These are phyloP conservation scores for Kazachstania martiniae DNA, from an alignment of 805 yeast genomes.

Conservation along the genomic window DNA sequence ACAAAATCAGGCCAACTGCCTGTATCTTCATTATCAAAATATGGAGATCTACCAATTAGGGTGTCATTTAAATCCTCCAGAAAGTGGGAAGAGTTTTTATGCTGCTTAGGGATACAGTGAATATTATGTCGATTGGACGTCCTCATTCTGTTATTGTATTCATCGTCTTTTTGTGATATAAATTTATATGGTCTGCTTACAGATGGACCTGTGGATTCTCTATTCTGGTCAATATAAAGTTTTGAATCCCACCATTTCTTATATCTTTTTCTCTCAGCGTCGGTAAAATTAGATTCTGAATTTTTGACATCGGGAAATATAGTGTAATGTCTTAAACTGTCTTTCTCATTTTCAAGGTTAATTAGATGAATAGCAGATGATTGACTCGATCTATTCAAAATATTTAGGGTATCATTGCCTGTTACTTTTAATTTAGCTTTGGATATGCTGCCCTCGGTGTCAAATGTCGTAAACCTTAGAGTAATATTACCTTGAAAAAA, in stretches of 20 bases:
- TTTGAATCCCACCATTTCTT: conserved; percentile 7
- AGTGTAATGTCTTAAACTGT: neutral
- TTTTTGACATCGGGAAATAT: too few relatives aligned
- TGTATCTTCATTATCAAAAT: neutral
- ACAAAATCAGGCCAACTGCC: neutral
- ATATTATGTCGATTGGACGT: neutral
- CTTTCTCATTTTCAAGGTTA: too few relatives aligned
- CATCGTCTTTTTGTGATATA: neutral
- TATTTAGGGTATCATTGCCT: too few relatives aligned
- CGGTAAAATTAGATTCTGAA: conserved; percentile 1
- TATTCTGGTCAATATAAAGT: conserved; percentile 1
- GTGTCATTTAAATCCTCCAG: too few relatives aligned
- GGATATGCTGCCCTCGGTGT: conserved; percentile 5
- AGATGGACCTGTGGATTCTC: too few relatives aligned
- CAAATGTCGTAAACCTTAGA: conserved; percentile 16
- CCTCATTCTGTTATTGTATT: neutral
- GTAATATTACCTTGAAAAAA: conserved; percentile 1
- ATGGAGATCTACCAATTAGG: neutral
- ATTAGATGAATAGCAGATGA: too few relatives aligned
- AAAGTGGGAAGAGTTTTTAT: too few relatives aligned
- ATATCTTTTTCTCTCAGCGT: conserved; percentile 6
- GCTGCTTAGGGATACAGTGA: too few relatives aligned
- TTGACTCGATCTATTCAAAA: too few relatives aligned
- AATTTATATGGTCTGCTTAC: conserved; percentile 1
- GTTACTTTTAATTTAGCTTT: conserved; percentile 2